Base-by-base conservation (phyloP, 768 basidiomycete genomes). In the Boletus rubropictus region DNA sequence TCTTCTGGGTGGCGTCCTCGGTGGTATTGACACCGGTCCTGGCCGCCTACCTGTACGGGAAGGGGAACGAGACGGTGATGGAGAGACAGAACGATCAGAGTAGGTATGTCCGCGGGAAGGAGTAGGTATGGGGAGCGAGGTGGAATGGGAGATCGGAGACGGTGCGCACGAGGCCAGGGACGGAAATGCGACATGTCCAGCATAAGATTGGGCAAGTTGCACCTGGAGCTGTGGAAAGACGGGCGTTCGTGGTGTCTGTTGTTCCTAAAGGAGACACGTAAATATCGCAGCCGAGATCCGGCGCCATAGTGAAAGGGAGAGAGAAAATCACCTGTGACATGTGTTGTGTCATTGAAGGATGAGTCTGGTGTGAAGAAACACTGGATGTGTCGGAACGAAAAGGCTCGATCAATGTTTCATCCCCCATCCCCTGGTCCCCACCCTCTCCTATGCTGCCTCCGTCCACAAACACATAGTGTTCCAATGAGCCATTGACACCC, bases 1-100 rank as follows among this genome's bases (percentile, higher is more conserved):
- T 39, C 74, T 60, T 42, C 67, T 64, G 2, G 73, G 69, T 12
- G 74, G 72, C 10, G 64, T 67, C 36, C 59, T 61, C 2, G 65
- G 64, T 29, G 54, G 40, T 28, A 41, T 51, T 21, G 53, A 47
- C 6, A 25, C 22, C 21, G 50, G 49, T 17, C 47, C 52, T 21
- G 28, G 12, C 1, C 41, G 45, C 17, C 21, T 14, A 25, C 38
- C 42, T 24, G 46, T 20, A 24, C 28, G 15, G 7, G 33, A 8
- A 31, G 24, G 28, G 32, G 50, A 46, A 10, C 50, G 56, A 28
- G 44, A 43, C 12, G 57, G 45, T 1, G 54, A 50, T 1, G 45
- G 43, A 6, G 60, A 54, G 12, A 44, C 2, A 14, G 55, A 52
- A 15, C n/a, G 20, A 40, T 43, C 32, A 21, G 56, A 43, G 3